Evolutionary conservation across 208 protist species (phyloP).

Genomic region (Acanthamoeba lenticulata): DNA sequence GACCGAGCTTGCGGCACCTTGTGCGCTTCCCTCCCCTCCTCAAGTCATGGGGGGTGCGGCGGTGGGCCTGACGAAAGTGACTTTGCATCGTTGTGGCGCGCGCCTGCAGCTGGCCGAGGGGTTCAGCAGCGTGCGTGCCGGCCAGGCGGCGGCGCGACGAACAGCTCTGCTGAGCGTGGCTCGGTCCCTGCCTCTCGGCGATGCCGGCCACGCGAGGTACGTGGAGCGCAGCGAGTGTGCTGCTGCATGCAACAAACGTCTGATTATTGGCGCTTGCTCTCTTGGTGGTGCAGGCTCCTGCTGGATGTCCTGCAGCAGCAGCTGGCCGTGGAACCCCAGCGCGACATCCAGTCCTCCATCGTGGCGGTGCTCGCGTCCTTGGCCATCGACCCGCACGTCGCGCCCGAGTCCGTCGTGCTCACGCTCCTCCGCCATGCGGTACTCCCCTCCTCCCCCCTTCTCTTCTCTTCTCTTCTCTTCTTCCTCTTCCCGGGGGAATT

Average conservation of each 20-base stretch:
- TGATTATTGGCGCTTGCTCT: neutral
- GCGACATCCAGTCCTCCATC: neutral
- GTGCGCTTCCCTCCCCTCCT: neutral
- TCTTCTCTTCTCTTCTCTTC: neutral
- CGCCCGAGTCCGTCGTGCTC: neutral
- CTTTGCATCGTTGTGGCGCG: neutral
- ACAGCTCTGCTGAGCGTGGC: neutral
- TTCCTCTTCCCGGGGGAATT: neutral
- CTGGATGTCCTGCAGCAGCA: conserved; percentile 7
- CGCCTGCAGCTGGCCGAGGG: neutral
- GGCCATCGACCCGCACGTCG: neutral
- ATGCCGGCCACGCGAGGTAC: neutral
- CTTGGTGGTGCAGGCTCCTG: neutral
- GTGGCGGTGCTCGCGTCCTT: neutral
- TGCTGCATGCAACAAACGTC: neutral
- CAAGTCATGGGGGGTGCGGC: neutral
- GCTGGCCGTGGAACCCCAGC: neutral
- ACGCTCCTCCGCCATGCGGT: neutral
- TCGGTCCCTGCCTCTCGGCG: neutral
- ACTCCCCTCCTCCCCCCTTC: neutral
- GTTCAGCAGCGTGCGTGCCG: neutral
- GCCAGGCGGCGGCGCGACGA: neutral
- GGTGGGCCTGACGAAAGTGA: neutral
- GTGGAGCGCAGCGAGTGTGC: neutral
- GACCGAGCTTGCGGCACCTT: neutral